Evolutionary conservation across 2,329 filamentous ascomycete species (phyloP), one percentile per base, ranked within the genome.

Genomic region (Diaporthe vaccinii): DNA sequence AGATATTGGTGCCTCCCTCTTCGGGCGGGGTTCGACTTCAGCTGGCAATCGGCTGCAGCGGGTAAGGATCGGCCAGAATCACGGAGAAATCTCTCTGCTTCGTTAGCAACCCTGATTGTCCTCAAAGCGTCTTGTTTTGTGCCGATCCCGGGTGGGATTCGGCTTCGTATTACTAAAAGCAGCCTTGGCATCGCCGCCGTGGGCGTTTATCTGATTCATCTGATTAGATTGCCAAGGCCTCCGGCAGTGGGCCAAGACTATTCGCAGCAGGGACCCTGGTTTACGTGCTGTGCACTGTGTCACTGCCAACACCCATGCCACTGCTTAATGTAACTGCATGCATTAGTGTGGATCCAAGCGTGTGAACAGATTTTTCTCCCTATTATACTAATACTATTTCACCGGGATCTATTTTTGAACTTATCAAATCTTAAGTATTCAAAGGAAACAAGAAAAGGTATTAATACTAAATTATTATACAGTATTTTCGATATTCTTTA

Each of bases 151-250:
- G 8, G 53, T 46, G 53, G 68, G 68, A 61, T 61, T 59, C 4
- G 57, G n/a, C 41, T 72, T 72, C 39, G 41, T 46, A 72, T 61
- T 61, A 72, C 69, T 34, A 46, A 61, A 36, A 20, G 7, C 22
- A 2, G 70, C 34, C 39, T 55, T 41, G 57, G 41, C 57, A 28
- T 53, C 12, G 57, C 39, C 20, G 20, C n/a, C 4, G 17, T 31
- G 4, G 53, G 70, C 20, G 34, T 59, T 72, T 72, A 73, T 73
- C 70, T 73, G 58, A 73, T 73, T 44, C 70, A 73, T 73, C 70
- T 55, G 70, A 73, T 73, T 73, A 73, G 70, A 72, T 72, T 61
- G 69, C 44, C 69, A 72, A 72, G 69, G 17, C 17, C 2, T 2
- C 12, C 20, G 44, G 28, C 25, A 39, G 41, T 41, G 17, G 14